phyloP scores from a whole-genome alignment of 495 filamentous ascomycete genomes.

The Clohesyomyces aquaticus region DNA sequence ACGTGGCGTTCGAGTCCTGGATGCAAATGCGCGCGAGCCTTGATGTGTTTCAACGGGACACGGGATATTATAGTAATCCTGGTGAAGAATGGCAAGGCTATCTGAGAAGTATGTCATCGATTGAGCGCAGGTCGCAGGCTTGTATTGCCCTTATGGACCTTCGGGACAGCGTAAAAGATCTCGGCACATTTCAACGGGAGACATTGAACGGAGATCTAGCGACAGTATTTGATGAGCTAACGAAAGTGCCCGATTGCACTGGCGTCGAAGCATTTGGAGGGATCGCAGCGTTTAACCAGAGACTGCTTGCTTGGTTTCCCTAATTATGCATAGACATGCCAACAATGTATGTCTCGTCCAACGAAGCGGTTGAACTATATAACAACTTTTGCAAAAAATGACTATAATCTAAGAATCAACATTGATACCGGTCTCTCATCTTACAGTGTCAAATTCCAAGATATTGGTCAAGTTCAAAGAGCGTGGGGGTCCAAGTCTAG shows the following conservation, averaged over 20 bases:
- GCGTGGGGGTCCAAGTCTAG: too few relatives aligned
- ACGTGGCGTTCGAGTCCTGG: neutral
- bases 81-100: neutral
- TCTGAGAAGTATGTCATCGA: neutral
- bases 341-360: too few relatives aligned
- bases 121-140: neutral
- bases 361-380: too few relatives aligned
- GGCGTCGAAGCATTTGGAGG: neutral
- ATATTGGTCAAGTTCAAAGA: too few relatives aligned
- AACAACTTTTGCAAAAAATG: too few relatives aligned
- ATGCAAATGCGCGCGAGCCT: neutral
- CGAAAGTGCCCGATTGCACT: neutral
- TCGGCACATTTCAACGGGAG: neutral
- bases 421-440: too few relatives aligned
- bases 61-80: neutral
- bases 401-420: too few relatives aligned
- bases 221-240: neutral
- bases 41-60: neutral
- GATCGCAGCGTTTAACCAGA: neutral
- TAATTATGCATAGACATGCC: too few relatives aligned
- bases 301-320: neutral
- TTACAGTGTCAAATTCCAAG: too few relatives aligned
- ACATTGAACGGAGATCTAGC: neutral
- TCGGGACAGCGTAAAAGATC: neutral
- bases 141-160: neutral